Conservation (phyloP, 1,284 basidiomycete genomes). For the Cronartium ribicola region DNA sequence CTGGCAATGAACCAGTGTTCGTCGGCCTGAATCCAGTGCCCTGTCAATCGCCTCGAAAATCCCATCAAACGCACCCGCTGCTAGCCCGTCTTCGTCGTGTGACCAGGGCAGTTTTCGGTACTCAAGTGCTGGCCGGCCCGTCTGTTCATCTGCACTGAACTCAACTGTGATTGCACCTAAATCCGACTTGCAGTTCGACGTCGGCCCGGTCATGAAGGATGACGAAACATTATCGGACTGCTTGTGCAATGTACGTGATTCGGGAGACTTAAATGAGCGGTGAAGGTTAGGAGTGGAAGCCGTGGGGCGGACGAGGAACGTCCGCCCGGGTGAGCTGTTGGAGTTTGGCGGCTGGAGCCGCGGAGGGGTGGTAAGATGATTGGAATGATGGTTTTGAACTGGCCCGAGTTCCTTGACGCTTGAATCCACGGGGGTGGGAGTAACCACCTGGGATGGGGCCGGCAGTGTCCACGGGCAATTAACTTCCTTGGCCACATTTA, state of each 20-base stretch:
- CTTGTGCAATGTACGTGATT: neutral
- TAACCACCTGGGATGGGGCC: neutral
- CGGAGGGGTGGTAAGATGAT: neutral
- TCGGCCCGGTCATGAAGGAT: slow-evolving; percentile 20
- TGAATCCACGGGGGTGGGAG: neutral
- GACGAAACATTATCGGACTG: neutral
- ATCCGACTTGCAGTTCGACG: slow-evolving; percentile 19
- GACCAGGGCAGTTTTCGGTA: slow-evolving; percentile 93
- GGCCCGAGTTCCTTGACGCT: neutral
- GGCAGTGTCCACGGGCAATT: slow-evolving; percentile 59
- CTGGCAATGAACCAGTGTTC: slow-evolving; percentile 87
- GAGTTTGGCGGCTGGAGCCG: neutral
- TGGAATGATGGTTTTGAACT: neutral
- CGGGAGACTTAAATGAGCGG: slow-evolving; percentile 47
- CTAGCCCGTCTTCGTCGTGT: slow-evolving; percentile 55
- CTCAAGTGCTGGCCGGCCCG: slow-evolving; percentile 69
- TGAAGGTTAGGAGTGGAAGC: slow-evolving; percentile 66
- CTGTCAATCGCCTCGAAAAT: slow-evolving; percentile 77
- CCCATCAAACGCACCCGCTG: slow-evolving; percentile 62
- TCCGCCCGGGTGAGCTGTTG: slow-evolving; percentile 17
- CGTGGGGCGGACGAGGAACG: slow-evolving; percentile 53
- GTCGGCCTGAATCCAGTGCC: slow-evolving; percentile 66
- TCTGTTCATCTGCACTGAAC: slow-evolving; percentile 57
- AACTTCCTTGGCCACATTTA: slow-evolving; percentile 95
- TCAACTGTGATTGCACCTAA: slow-evolving; percentile 2